Evolutionary conservation across 257 asterid genomes (phyloP), one percentile per base, ranked within the genome.

Genomic region (Dorcoceras hygrometricum): DNA sequence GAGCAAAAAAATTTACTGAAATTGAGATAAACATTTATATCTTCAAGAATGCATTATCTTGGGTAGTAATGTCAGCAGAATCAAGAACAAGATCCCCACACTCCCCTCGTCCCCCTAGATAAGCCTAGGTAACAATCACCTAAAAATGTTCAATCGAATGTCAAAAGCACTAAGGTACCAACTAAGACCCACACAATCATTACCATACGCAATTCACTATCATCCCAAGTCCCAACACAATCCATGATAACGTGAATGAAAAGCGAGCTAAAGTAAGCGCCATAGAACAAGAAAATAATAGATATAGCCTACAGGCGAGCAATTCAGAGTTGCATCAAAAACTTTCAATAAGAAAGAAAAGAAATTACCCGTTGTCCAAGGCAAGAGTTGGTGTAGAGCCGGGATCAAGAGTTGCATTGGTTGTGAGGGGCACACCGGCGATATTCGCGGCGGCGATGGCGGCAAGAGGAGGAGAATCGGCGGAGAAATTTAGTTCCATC

Each of bases 381-480:
- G 66, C 71, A 14, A 93, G 84, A 23, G 69, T 8, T 29, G 96
- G 96, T 24, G 83, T 66, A 23, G 93, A 90, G 66, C 75, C 95
- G 3, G 95, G 8, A 48, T 78, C 1, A 3, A 83, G 86, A 29
- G 80, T 57, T 23, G 89, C 71, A 28, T 75, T 82, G 16, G 80
- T 12, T 65, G 74, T 22, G 29, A 90, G 59, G 24, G 89, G 34
- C 57, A 90, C 9, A 2, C 83, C 89, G 53, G 79, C 76, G 48
- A 88, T 82, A 73, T 80, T 77, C n/a, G 97, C 95, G 27, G 97
- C 96, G 57, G 82, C 90, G 63, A 93, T 76, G 65, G 69, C 86
- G 31, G 86, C 80, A 62, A 90, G 79, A 1, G 97, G 99, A 9
- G 89, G 97, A 57, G 73, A 70, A 76, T 86, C 95, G 59, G 89